phyloP scores from a whole-genome alignment of 768 basidiomycete genomes.

The Amanita fuliginea region DNA sequence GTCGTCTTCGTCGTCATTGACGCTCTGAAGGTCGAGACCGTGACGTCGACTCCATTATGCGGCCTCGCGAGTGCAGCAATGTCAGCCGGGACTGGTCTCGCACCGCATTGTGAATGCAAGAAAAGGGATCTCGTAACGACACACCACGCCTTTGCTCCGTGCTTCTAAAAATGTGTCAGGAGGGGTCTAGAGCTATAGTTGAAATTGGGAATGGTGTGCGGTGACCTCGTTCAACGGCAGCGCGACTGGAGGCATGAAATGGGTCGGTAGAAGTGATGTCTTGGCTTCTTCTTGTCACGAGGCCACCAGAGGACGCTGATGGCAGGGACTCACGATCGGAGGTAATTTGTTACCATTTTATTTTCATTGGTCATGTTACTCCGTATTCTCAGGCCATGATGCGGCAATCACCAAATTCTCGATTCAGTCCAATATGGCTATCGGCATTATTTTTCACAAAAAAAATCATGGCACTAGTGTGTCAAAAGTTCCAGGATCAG shows the following conservation, averaged over 20 bases:
- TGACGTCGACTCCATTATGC: background rate
- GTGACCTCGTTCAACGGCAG: background rate
- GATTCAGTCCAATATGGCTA: background rate
- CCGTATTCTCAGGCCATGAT: background rate
- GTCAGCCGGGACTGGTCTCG: background rate
- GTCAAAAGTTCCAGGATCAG: background rate
- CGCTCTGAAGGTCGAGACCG: background rate
- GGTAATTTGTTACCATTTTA: background rate
- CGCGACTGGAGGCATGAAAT: background rate
- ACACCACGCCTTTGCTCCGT: background rate
- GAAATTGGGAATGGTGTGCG: background rate
- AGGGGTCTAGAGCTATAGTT: background rate
- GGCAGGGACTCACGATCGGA: background rate
- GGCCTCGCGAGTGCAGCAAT: background rate
- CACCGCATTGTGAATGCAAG: background rate
- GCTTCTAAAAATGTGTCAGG: background rate
- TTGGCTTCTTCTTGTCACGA: background rate
- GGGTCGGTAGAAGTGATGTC: background rate
- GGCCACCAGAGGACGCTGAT: background rate
- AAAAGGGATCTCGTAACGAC: background rate
- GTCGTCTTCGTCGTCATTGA: background rate
- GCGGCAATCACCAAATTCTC: background rate
- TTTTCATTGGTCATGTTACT: background rate
- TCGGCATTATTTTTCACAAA: background rate
- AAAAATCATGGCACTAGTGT: background rate